Evolutionary conservation across 1,284 basidiomycete genomes (phyloP).

Genomic region (Dichomitus squalens): DNA sequence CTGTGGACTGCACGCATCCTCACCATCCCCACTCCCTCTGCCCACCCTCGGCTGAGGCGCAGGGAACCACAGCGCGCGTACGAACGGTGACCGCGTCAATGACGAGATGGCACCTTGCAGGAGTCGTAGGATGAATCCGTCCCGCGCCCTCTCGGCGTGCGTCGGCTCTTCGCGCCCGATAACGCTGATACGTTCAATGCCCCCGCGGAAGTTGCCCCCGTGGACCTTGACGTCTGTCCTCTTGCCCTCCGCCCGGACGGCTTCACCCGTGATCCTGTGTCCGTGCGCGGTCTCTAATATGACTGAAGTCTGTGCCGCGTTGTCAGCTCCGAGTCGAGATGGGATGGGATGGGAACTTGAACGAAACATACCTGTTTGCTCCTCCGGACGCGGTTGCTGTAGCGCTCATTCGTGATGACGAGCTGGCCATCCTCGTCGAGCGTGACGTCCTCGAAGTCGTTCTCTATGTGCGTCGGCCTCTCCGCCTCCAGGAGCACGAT

Average conservation of each 20-base stretch:
- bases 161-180: constrained; percentile 12
- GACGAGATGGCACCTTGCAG: background rate
- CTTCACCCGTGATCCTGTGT: constrained; percentile 1
- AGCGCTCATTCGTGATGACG: constrained; percentile 25
- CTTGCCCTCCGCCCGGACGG: constrained; percentile 11
- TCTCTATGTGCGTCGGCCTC: constrained; percentile 30
- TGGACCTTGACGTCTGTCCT: constrained; percentile 6
- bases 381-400: constrained; percentile 28
- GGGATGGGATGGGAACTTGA: background rate
- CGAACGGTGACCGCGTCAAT: constrained; percentile 1
- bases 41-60: too few relatives aligned
- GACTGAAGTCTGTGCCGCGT: background rate
- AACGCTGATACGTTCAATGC: constrained; percentile 11
- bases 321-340: background rate
- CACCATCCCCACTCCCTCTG: background rate
- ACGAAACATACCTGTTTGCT: constrained; percentile 16
- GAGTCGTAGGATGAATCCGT: constrained; percentile 11
- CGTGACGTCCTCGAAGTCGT: constrained; percentile 28
- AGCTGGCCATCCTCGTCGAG: constrained; percentile 18
- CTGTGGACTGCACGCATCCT: too few relatives aligned
- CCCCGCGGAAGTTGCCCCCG: constrained; percentile 3
- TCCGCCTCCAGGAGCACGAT: constrained; percentile 25
- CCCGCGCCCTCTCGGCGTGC: constrained; percentile 14
- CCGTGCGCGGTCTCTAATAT: background rate
- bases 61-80: constrained; percentile 2